Percentiles rank a stretch among this genome's conserved stretches.
These are phyloP conservation scores for Elsinoe australis DNA, from an alignment of 2,329 filamentous ascomycete species.

Conservation along the genomic window DNA sequence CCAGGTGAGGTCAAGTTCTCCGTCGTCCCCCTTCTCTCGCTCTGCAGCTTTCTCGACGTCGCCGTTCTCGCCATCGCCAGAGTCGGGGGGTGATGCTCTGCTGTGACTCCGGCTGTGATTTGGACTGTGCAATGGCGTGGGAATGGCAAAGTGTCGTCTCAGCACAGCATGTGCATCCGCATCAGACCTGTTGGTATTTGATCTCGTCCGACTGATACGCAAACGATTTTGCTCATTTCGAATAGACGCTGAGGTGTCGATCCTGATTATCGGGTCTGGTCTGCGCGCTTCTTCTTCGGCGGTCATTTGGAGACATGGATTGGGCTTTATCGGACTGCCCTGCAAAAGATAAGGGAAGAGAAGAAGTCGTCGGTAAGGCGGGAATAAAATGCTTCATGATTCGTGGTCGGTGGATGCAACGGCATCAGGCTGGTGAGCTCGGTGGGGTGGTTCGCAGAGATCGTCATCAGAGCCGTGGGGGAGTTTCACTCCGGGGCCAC, in stretches of 20 bases:
- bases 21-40: not conserved
- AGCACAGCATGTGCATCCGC: not conserved
- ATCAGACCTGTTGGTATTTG: not conserved
- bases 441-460: too few relatives aligned
- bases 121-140: conserved; percentile 13
- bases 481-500: not conserved
- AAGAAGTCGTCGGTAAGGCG: not conserved
- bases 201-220: not conserved
- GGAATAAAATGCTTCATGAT: not conserved
- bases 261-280: not conserved
- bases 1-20: conserved; percentile 34
- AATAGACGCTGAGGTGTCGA: not conserved
- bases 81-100: not conserved
- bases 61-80: not conserved
- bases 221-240: not conserved
- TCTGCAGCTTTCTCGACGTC: not conserved
- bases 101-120: not conserved
- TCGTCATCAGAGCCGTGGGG: conserved; percentile 2
- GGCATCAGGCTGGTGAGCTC: not conserved
- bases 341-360: not conserved
- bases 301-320: conserved; percentile 1
- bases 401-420: not conserved
- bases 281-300: not conserved
- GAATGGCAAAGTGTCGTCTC: conserved; percentile 2
- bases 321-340: too few relatives aligned